Conservation (phyloP, 1,284 basidiomycete genomes). For the Apiotrichum gracile region DNA sequence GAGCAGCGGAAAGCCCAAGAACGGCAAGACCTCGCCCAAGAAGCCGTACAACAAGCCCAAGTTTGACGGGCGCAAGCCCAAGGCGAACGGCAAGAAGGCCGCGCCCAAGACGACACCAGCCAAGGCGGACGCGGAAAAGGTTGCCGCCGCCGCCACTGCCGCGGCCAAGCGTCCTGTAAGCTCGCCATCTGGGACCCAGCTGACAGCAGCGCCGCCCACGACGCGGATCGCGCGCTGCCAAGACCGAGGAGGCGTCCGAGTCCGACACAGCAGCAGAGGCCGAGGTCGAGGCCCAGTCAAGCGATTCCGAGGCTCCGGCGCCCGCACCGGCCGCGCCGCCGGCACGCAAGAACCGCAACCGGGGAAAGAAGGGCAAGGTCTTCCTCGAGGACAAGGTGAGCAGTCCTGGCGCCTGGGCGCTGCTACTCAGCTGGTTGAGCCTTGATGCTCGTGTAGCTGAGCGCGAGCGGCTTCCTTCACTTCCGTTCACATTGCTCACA, state of each 20-base stretch:
- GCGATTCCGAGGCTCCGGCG: background rate
- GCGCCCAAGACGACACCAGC: background rate
- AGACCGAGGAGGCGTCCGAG: background rate
- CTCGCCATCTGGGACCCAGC: no score
- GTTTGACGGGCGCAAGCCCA: background rate
- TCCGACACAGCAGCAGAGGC: background rate
- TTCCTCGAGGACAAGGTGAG: conserved; percentile 44
- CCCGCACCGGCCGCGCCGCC: background rate
- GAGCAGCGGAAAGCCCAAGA: background rate
- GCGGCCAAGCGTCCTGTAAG: background rate
- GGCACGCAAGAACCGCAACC: conserved; percentile 1
- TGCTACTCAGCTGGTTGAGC: no score
- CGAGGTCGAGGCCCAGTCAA: no score
- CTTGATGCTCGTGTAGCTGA: no score
- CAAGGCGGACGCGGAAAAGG: background rate
- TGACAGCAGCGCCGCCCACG: background rate
- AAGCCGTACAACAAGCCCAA: background rate
- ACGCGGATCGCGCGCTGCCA: no score
- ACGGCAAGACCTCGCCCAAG: no score
- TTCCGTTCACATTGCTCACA: background rate
- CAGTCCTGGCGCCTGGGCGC: no score
- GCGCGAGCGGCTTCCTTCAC: no score
- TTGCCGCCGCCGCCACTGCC: no score
- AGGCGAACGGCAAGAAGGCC: background rate
- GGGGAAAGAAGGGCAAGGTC: conserved; percentile 42